Evolutionary conservation across 116 monocot genomes (phyloP).

Genomic region (Iris pallida): DNA sequence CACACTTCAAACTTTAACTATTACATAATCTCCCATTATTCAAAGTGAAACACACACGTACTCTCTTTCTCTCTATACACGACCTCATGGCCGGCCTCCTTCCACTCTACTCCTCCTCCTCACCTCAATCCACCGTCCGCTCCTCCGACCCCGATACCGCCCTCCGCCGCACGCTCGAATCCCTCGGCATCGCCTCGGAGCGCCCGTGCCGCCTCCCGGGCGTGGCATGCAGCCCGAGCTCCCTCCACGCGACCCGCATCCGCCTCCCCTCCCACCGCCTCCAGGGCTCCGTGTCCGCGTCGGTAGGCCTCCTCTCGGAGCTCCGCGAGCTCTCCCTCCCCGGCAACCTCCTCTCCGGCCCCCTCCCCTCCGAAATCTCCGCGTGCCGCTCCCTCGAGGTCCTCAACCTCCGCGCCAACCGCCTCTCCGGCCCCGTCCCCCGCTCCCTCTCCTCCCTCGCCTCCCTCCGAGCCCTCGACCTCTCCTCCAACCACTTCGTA

Average conservation of each 20-base stretch:
- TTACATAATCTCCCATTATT: no score
- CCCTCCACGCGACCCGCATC: constrained; percentile 60
- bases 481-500: constrained; percentile 44
- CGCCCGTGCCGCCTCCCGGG: constrained; percentile 42
- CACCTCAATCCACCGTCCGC: constrained; percentile 7
- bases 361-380: constrained; percentile 13
- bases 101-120: constrained; percentile 20
- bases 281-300: constrained; percentile 49
- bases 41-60: no score
- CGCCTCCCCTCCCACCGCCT: constrained; percentile 51
- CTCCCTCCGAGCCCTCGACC: constrained; percentile 15
- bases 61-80: no score
- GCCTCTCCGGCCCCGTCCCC: constrained; percentile 34
- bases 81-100: not conserved
- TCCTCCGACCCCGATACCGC: constrained; percentile 2
- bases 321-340: constrained; percentile 32
- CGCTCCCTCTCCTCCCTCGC: constrained; percentile 6
- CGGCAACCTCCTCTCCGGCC: constrained; percentile 21
- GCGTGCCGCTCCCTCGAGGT: not conserved
- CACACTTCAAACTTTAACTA: no score
- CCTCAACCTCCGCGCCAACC: constrained; percentile 52
- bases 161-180: constrained; percentile 29
- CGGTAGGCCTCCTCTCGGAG: constrained; percentile 27
- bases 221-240: constrained; percentile 69
- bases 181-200: constrained; percentile 47